Evolutionary conservation across 345 rosid species (phyloP).

Genomic region (Ricinus communis): DNA sequence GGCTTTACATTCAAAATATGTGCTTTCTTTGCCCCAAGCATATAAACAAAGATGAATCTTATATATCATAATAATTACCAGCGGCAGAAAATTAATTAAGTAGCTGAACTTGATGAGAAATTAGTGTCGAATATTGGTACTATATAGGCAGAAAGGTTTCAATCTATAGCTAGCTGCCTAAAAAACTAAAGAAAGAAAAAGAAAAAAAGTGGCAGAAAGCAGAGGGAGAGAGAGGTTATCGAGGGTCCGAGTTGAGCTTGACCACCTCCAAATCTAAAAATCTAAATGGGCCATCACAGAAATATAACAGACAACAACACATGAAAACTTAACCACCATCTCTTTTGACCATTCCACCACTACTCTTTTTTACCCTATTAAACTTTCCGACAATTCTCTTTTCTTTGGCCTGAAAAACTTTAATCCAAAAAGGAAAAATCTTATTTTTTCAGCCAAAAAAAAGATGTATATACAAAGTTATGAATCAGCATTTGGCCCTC

Average conservation of each 20-base stretch:
- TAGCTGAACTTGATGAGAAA: not conserved
- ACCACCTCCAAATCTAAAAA: not conserved
- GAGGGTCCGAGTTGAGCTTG: not conserved
- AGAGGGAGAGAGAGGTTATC: not conserved
- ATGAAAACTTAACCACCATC: conserved; percentile 16
- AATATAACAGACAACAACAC: conserved; percentile 22
- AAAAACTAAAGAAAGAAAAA: not conserved
- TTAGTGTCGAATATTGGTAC: not conserved
- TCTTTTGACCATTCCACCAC: conserved; percentile 43
- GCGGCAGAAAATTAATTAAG: too few relatives aligned
- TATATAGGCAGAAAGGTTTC: not conserved
- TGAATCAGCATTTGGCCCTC: too few relatives aligned
- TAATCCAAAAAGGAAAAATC: not conserved
- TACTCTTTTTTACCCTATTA: not conserved
- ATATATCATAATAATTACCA: too few relatives aligned
- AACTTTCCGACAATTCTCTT: conserved; percentile 3
- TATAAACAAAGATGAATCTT: not conserved
- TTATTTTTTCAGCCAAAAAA: not conserved
- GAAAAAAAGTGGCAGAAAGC: too few relatives aligned
- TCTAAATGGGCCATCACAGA: not conserved
- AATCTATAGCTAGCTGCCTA: not conserved
- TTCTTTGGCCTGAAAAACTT: not conserved
- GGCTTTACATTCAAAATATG: not conserved
- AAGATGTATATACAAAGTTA: too few relatives aligned
- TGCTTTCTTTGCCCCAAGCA: not conserved